Evolutionary conservation across 371 early-diverging fungal species (phyloP).

Genomic region (Entomophthora muscae): DNA sequence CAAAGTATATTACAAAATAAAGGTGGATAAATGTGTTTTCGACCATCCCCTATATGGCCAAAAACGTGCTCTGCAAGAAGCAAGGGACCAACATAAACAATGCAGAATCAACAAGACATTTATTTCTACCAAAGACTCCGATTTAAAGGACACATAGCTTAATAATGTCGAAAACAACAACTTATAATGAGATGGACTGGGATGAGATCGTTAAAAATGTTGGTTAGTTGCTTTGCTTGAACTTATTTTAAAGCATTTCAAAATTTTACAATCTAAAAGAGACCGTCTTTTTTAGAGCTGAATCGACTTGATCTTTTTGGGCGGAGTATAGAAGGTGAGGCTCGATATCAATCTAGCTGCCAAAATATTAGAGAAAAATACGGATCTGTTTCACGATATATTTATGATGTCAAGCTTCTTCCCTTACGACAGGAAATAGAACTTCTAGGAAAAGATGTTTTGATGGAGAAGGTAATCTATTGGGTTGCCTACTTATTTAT

Average conservation of each 20-base stretch:
- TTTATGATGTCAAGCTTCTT: neutral
- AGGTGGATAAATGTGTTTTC: no score
- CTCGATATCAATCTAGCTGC: neutral
- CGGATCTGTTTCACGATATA: neutral
- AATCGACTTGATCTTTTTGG: neutral
- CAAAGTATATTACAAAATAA: no score
- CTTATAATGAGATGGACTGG: neutral
- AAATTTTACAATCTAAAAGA: no score
- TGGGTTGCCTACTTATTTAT: neutral
- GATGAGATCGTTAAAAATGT: neutral
- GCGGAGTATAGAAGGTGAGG: neutral
- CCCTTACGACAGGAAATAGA: neutral
- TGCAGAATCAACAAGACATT: no score
- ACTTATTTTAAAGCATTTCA: no score
- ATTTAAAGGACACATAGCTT: no score
- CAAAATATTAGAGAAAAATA: neutral
- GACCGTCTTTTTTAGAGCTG: neutral
- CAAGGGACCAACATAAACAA: no score
- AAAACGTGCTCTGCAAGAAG: no score
- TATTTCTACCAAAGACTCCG: no score
- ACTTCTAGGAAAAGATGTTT: neutral
- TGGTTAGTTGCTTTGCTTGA: neutral
- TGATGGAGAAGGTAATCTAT: neutral
- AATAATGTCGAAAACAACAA: no score
- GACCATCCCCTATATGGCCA: no score